Conservation (phyloP, 768 basidiomycete species). For the Rubroboletus pulcherrimus region DNA sequence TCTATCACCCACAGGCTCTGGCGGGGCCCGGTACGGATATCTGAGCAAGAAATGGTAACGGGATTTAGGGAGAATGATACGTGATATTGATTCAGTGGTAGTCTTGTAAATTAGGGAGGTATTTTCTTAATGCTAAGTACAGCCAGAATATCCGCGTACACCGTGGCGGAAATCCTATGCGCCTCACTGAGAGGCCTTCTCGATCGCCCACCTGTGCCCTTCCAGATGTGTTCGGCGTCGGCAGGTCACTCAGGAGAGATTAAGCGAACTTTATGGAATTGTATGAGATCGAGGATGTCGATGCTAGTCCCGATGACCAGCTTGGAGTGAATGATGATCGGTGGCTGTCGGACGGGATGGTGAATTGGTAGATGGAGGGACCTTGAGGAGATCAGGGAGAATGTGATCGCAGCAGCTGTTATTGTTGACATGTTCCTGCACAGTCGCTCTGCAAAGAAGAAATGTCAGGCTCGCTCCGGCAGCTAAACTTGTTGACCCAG, state of each 20-base stretch:
- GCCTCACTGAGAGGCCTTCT: too few relatives aligned
- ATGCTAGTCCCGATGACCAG: too few relatives aligned
- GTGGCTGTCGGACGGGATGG: neutral
- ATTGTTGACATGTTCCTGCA: neutral
- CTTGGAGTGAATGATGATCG: neutral
- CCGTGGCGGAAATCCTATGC: neutral
- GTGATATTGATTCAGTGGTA: neutral
- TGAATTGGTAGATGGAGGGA: neutral
- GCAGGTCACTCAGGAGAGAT: too few relatives aligned
- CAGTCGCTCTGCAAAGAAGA: neutral
- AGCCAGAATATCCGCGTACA: neutral
- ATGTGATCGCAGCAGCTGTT: neutral
- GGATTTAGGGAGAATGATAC: neutral
- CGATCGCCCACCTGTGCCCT: neutral
- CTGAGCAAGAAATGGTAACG: constrained; percentile 5
- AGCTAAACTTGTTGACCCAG: too few relatives aligned
- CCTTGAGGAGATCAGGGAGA: neutral
- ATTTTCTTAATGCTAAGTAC: neutral
- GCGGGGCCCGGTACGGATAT: constrained; percentile 19
- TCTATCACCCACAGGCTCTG: constrained; percentile 11
- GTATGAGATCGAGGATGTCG: neutral
- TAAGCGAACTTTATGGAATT: neutral
- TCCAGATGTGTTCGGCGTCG: neutral
- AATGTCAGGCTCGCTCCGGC: neutral
- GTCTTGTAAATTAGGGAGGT: constrained; percentile 2